A percentile compares a stretch with the other conserved stretches of the same genome.
phyloP scores from a whole-genome alignment of 73 alveolate genomes.

The Tetrahymena malaccensis region DNA sequence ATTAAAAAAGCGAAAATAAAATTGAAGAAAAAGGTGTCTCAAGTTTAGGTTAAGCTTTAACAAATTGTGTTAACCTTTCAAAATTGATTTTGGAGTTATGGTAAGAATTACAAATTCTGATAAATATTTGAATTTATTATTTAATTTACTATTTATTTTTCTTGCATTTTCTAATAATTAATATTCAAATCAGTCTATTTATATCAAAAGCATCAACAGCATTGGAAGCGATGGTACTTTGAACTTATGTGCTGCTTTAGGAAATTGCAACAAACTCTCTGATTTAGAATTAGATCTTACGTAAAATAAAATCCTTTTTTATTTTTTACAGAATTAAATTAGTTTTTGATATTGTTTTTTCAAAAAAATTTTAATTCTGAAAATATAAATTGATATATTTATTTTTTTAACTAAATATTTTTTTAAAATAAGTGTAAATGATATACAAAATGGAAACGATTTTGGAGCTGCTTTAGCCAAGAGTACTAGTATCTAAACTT shows the following conservation, averaged over 20 bases:
- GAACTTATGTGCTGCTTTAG: neutral
- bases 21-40: neutral
- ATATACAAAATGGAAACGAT: neutral
- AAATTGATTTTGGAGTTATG: too few relatives aligned
- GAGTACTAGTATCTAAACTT: neutral
- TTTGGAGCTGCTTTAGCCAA: neutral
- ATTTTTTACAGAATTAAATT: too few relatives aligned
- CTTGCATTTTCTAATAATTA: too few relatives aligned
- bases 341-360: too few relatives aligned
- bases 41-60: neutral
- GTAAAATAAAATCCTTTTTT: neutral
- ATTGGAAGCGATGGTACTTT: neutral
- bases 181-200: too few relatives aligned
- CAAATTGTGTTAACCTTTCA: neutral
- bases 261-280: neutral
- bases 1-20: neutral
- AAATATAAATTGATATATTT: too few relatives aligned
- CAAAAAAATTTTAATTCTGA: too few relatives aligned
- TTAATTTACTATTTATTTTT: too few relatives aligned
- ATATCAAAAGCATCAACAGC: neutral
- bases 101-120: neutral
- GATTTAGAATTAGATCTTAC: too few relatives aligned
- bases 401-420: too few relatives aligned
- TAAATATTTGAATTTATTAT: too few relatives aligned
- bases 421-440: neutral